Base-by-base conservation (phyloP, 306 rosid genomes). In the Acacia crassicarpa region DNA sequence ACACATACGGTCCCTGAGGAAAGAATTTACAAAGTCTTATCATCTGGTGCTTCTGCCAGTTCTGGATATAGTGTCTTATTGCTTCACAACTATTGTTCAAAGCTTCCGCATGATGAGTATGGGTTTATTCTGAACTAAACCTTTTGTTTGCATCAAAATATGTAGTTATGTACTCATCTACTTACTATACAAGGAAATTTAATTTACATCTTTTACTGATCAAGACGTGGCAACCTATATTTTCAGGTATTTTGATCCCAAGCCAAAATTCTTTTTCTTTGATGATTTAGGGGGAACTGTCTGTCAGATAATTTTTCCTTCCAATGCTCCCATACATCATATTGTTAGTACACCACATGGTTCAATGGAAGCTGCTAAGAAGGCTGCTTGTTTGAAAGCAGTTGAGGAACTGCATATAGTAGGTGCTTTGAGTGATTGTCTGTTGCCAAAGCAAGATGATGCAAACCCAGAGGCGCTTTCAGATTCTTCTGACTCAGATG, bases 41-140 rank as follows among this genome's bases (percentile, higher is more conserved):
- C 97, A 49, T 75, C 99, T 75, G 99, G 99, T 86, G 98, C 99
- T 73, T 90, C 91, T 75, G 86, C 88, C 62, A 89, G 85, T 81
- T 88, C 94, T 80, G 94, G 83, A 76, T 90, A 88, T 74, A 93
- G 99, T 87, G 69, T 95, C 87, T 91, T 93, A 19, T 83, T 95
- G 76, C 90, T 95, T 67, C 95, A 95, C 84, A 87, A 85, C 83
- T 95, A 89, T 74, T 95, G 99, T 80, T 80, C 97, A 48, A 93
- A 90, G 91, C 97, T 95, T 86, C 97, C 98, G 8, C 97, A 84
- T 81, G 99, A 95, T 53, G 98, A 93, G 99, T 93, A 91, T 69
- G 97, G 71, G 75, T 82, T 67, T 76, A 40, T 76, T 56, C 80
- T 71, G 11, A 82, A 48, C 78, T 79, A n/a, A 41, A 51, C 68